Base-by-base conservation (phyloP, 345 rosid genomes). In the Linum tenue region DNA sequence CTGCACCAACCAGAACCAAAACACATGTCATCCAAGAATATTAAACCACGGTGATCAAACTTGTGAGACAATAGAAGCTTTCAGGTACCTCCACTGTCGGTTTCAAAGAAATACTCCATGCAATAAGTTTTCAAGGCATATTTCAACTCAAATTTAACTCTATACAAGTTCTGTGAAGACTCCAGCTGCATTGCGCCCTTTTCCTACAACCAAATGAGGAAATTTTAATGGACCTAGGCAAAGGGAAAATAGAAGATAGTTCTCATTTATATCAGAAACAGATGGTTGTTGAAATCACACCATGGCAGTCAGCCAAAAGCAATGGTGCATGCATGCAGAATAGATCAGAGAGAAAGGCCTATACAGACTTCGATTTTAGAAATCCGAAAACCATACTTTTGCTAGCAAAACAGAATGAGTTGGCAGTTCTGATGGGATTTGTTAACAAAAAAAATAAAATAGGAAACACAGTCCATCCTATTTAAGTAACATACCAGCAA, bases 31-130 rank as follows among this genome's bases (percentile, higher is more conserved):
- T 42, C 39, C 51, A 60, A 38, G 66, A 7, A 55, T 50, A 3
- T 17, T 65, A 35, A n/a, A 5, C 22, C 9, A 36, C 3, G 37
- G 6, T 17, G 37, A 60, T 14, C 7, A 38, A 70, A 2, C 51
- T 66, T 22, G 7, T 22, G 58, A 59, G 39, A 78, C 68, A 64
- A 37, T 5, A 61, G 68, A 75, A 62, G 40, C 67, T 62, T 56
- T 43, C 41, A 75, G 69, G 59, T 81, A 84, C 85, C 97, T 40
- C 71, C 69, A 48, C 61, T 63, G 60, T 72, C 70, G 62, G 72
- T 67, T 68, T 76, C 86, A 68, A 88, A 94, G 70, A 83, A 85
- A 78, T 86, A 90, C 73, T 90, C 99, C 89, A 90, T 77, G 82
- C 80, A 80, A 71, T 94, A 94, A 81, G 76, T 88, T 83, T 88